Conservation (phyloP, 192 early-diverging fungal genomes). For the Obelidium mucronatum region DNA sequence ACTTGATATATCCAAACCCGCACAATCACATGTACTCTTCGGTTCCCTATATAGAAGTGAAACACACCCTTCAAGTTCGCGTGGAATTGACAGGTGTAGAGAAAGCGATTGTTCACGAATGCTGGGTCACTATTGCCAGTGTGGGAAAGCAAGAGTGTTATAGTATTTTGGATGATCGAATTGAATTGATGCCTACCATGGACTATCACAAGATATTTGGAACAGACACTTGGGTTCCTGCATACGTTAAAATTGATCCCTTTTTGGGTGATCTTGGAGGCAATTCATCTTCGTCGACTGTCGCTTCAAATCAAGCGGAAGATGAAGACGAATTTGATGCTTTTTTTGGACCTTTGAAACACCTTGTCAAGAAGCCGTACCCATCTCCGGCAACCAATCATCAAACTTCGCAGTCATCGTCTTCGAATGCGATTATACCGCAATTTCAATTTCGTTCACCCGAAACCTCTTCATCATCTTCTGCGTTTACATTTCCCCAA, state of each 20-base stretch:
- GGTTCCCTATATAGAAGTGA: slow-evolving; percentile 47
- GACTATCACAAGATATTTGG: slow-evolving; percentile 64
- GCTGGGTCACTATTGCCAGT: slow-evolving; percentile 48
- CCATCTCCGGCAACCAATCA: background rate
- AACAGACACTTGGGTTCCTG: slow-evolving; percentile 55
- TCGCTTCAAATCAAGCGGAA: background rate
- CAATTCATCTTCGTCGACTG: background rate
- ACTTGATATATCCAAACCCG: slow-evolving; percentile 25
- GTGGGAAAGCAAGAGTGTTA: slow-evolving; percentile 50
- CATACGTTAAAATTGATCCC: slow-evolving; percentile 44
- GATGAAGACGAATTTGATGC: slow-evolving; percentile 12
- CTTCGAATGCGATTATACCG: background rate
- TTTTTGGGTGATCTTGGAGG: slow-evolving; percentile 29
- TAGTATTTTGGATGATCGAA: slow-evolving; percentile 44
- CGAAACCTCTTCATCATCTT: no score
- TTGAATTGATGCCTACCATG: slow-evolving; percentile 51
- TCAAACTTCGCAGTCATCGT: background rate
- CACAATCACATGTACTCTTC: slow-evolving; percentile 29
- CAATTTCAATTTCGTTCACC: no score
- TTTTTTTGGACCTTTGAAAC: slow-evolving; percentile 20
- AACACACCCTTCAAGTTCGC: slow-evolving; percentile 54
- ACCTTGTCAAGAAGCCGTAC: background rate
- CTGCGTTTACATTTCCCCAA: background rate
- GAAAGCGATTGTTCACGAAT: slow-evolving; percentile 52
- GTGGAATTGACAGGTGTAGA: slow-evolving; percentile 55